Base-by-base conservation (phyloP, 2,329 filamentous ascomycete genomes). In the Monilinia fructicola region DNA sequence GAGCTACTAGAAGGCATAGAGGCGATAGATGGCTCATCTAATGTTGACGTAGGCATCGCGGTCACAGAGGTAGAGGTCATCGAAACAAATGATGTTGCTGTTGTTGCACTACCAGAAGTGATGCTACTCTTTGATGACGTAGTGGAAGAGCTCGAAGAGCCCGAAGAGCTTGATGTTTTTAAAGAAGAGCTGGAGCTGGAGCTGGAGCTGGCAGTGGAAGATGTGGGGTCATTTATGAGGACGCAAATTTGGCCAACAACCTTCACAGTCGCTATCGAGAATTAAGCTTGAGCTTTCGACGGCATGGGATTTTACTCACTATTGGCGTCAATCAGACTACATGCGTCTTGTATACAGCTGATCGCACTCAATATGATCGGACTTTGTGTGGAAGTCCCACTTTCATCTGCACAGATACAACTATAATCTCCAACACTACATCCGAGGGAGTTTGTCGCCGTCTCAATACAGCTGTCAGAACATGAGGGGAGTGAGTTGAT, bases 241-340 rank as follows among this genome's bases (percentile, higher is more conserved):
- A 42, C n/a, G 48, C 61, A 65, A 58, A 67, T 67, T 28, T 59
- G 60, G 26, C 61, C 61, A 56, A 67, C 44, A 26, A 64, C 60
- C 31, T 64, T 65, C n/a, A 67, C 35, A 28, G 65, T 48, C 52
- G 60, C 65, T 67, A 53, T 38, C 7, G 48, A 42, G 16, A 44
- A 56, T 40, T 61, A 52, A 65, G 55, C 35, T 14, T 58, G 18
- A 53, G 9, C 38, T 65, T 42, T 54, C 9, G 11, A 40, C 12
- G 12, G 18, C 14, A 48, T 11, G 40, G 23, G 18, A 46, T 18
- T 14, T 4, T 10, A 58, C 60, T 56, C 52, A 65, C 65, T 42
- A n/a, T 35, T 52, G 42, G 61, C 54, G 52, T 67, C 61, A 38
- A 64, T 44, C 5, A 54, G 14, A 65, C 65, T 59, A 46, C 60